Evolutionary conservation across 2,329 filamentous ascomycete genomes (phyloP).

Genomic region (Apiospora malaysiana): DNA sequence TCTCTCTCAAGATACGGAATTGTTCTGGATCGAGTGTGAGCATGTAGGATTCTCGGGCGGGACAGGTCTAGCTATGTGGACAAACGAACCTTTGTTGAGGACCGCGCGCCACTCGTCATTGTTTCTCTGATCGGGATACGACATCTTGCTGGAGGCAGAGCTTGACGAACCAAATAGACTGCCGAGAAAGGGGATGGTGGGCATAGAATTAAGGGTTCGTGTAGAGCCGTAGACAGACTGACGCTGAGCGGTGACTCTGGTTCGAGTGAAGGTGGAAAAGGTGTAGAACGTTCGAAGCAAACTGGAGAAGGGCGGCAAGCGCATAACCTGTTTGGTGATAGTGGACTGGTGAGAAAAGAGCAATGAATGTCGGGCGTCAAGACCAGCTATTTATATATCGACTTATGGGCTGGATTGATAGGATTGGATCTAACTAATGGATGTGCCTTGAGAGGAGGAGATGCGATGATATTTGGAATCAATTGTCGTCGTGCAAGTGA

Average conservation of each 20-base stretch:
- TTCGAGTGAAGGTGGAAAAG: slow-evolving; percentile 51
- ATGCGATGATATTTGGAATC: slow-evolving; percentile 22
- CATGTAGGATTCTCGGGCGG: background rate
- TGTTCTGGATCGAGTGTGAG: slow-evolving; percentile 68
- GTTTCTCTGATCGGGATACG: slow-evolving; percentile 80
- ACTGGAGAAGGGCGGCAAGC: slow-evolving; percentile 54
- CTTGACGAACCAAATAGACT: slow-evolving; percentile 74
- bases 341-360: background rate
- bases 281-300: slow-evolving; percentile 53
- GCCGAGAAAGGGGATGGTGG: slow-evolving; percentile 78
- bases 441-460: background rate
- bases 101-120: slow-evolving; percentile 90
- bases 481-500: background rate
- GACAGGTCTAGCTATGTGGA: slow-evolving; percentile 24
- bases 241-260: slow-evolving; percentile 38
- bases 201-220: slow-evolving; percentile 63
- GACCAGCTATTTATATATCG: background rate
- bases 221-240: slow-evolving; percentile 29
- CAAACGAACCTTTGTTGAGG: slow-evolving; percentile 60
- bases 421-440: background rate
- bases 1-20: slow-evolving; percentile 90
- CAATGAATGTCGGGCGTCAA: background rate
- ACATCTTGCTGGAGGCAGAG: slow-evolving; percentile 63
- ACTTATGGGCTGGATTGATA: background rate
- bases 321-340: slow-evolving; percentile 49